These are phyloP conservation scores for Cardamine resedifolia DNA, from an alignment of 345 rosid species.

Conservation along the genomic window DNA sequence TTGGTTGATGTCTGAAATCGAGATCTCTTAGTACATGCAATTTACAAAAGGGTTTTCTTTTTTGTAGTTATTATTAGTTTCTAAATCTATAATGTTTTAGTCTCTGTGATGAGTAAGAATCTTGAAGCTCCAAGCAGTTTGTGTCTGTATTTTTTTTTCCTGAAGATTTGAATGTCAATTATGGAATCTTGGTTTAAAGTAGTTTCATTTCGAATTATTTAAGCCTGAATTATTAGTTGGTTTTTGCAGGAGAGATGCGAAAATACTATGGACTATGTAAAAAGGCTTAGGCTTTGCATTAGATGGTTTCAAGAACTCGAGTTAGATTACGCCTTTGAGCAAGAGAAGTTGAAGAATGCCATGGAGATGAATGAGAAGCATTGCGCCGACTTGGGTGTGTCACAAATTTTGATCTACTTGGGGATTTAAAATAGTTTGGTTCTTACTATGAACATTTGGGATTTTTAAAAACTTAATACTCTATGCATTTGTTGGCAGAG, in stretches of 20 bases:
- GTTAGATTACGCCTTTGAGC: constrained; percentile 77
- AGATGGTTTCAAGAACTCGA: constrained; percentile 98
- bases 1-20: neutral
- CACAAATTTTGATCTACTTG: neutral
- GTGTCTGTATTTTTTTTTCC: neutral
- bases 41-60: neutral
- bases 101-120: neutral
- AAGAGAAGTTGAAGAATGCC: constrained; percentile 66
- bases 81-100: constrained; percentile 4
- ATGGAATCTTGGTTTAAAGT: neutral
- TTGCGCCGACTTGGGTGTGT: constrained; percentile 75
- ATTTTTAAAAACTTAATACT: neutral
- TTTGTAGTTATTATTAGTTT: neutral
- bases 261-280: constrained; percentile 82
- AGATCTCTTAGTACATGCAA: constrained; percentile 28
- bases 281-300: constrained; percentile 85
- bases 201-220: neutral
- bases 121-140: neutral
- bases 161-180: neutral
- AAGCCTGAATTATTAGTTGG: neutral
- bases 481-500: constrained; percentile 49
- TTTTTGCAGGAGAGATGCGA: constrained; percentile 87
- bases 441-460: constrained; percentile 6
- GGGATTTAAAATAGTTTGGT: neutral
- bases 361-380: constrained; percentile 65